Percentiles rank a stretch among this genome's conserved stretches.
Conservation (phyloP, 176 grass and related monocot genomes). For the Oryza brachyantha region DNA sequence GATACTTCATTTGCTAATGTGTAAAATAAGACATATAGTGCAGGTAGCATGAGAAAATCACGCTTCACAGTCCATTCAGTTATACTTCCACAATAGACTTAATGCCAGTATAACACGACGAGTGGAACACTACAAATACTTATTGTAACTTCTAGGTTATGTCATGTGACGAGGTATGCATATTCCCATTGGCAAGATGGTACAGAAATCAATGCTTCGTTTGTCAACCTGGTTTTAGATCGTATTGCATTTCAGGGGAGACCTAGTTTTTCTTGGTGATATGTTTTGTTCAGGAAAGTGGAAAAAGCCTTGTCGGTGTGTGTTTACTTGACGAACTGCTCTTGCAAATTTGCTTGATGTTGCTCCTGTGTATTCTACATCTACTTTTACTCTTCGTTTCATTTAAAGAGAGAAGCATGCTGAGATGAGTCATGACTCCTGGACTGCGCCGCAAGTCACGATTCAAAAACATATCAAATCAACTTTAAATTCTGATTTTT, state of each 20-base stretch:
- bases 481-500: no score
- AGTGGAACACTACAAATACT: not conserved
- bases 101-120: constrained; percentile 10
- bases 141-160: not conserved
- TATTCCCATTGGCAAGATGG: not conserved
- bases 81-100: constrained; percentile 16
- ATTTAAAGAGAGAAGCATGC: no score
- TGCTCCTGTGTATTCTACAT: no score
- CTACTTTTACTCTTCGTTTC: no score
- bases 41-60: not conserved
- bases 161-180: not conserved
- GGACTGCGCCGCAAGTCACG: no score
- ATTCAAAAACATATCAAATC: no score
- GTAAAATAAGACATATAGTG: no score
- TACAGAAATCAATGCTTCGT: not conserved
- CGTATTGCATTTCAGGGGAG: no score
- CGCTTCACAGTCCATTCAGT: not conserved
- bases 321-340: not conserved
- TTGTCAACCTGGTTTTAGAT: not conserved
- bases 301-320: not conserved
- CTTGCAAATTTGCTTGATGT: not conserved
- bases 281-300: not conserved
- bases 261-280: not conserved
- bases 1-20: no score
- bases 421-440: no score